Evolutionary conservation across 768 basidiomycete genomes (phyloP).

Genomic region (Hericium erinaceus): DNA sequence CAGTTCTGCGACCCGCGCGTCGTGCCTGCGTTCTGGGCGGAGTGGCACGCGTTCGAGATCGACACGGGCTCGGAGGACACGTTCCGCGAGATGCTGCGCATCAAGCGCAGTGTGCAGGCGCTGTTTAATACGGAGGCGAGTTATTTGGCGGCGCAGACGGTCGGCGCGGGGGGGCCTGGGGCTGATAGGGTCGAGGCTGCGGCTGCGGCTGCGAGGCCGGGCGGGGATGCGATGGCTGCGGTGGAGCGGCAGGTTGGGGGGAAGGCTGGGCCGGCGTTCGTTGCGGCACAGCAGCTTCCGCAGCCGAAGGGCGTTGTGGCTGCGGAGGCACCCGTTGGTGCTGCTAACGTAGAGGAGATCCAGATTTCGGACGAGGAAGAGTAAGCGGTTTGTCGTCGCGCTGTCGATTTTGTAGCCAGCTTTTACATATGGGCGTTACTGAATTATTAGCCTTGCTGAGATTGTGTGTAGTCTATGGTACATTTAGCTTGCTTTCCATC

Average conservation of each 20-base stretch:
- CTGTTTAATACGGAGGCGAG: constrained; percentile 97
- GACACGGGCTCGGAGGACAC: constrained; percentile 99
- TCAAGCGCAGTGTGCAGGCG: constrained; percentile 96
- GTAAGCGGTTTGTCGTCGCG: constrained; percentile 14
- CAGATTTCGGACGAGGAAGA: constrained; percentile 84
- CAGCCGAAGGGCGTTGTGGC: constrained; percentile 29
- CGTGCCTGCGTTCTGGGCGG: constrained; percentile 87
- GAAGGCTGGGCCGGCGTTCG: constrained; percentile 60
- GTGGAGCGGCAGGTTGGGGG: constrained; percentile 54
- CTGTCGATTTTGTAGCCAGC: no score
- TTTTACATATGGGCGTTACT: not conserved
- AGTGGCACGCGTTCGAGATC: constrained; percentile 97
- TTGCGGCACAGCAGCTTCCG: constrained; percentile 56
- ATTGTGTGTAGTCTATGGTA: not conserved
- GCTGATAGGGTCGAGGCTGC: constrained; percentile 33
- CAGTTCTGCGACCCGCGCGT: constrained; percentile 97
- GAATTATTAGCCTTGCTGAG: not conserved
- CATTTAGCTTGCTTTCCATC: constrained; percentile 37
- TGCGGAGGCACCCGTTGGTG: constrained; percentile 22
- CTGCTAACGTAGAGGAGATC: constrained; percentile 71
- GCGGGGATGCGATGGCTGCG: constrained; percentile 76
- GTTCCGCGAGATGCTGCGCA: constrained; percentile 89
- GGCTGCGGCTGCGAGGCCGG: constrained; percentile 16
- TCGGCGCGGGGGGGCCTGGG: constrained; percentile 54
- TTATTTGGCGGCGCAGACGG: constrained; percentile 85